Percentiles rank a stretch among this genome's conserved stretches.
These are phyloP conservation scores for Vigna trinervia DNA, from an alignment of 306 rosid species.

Conservation along the genomic window DNA sequence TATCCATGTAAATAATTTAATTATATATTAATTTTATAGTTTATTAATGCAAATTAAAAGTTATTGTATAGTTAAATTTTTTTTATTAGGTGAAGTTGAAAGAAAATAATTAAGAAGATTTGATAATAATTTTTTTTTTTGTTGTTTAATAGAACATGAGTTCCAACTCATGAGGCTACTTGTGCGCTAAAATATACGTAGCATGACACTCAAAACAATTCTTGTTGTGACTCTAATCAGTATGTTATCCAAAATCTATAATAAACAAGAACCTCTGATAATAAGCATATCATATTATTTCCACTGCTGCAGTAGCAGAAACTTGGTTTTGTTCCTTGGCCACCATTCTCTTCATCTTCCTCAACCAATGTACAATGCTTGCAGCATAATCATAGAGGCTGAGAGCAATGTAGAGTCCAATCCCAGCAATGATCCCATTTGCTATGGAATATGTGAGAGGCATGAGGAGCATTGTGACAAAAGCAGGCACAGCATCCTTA, in stretches of 20 bases:
- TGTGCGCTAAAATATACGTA: not conserved
- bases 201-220: not conserved
- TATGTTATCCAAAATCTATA: not conserved
- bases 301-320: constrained; percentile 63
- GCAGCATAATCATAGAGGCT: constrained; percentile 60
- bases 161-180: not conserved
- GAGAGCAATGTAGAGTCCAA: constrained; percentile 77
- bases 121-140: too few species aligned
- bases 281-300: constrained; percentile 51
- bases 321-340: constrained; percentile 81
- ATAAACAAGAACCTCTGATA: constrained; percentile 4
- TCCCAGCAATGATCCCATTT: constrained; percentile 85
- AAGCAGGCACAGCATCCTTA: constrained; percentile 82
- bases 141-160: not conserved
- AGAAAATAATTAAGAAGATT: too few species aligned
- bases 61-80: too few species aligned
- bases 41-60: too few species aligned
- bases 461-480: constrained; percentile 81
- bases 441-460: constrained; percentile 92
- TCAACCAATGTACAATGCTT: constrained; percentile 56
- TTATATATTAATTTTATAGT: too few species aligned
- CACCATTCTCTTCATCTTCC: constrained; percentile 66
- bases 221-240: not conserved
- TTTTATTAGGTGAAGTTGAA: too few species aligned
- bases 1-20: too few species aligned